phyloP scores from a whole-genome alignment of 768 basidiomycete species.

The Xerocomus spinulosus region DNA sequence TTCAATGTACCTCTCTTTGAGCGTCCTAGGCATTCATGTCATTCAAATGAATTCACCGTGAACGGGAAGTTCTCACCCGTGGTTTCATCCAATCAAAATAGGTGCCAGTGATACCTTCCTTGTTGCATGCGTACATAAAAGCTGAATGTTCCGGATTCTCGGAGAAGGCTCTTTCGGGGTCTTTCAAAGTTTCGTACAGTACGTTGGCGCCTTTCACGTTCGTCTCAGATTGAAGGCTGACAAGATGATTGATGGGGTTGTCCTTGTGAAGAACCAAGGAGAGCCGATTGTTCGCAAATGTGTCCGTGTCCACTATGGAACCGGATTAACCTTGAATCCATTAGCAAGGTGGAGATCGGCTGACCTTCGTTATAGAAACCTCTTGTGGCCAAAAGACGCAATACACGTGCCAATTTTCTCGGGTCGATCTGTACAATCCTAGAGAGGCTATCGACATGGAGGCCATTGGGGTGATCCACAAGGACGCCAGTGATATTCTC shows the following conservation, averaged over 20 bases:
- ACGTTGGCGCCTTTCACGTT: conserved; percentile 14
- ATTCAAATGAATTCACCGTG: background rate
- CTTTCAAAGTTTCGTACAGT: conserved; percentile 28
- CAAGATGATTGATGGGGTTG: conserved; percentile 20
- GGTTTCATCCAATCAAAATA: conserved; percentile 24
- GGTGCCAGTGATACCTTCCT: conserved; percentile 16
- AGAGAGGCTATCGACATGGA: conserved; percentile 29
- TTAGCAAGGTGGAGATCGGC: conserved; percentile 11
- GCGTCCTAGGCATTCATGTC: conserved; percentile 8
- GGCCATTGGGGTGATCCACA: conserved; percentile 25
- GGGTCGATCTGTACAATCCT: conserved; percentile 17
- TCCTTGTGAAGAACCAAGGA: conserved; percentile 22
- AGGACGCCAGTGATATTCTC: conserved; percentile 30
- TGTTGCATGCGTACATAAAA: conserved; percentile 17
- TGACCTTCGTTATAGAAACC: conserved; percentile 33
- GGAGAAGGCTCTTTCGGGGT: conserved; percentile 17
- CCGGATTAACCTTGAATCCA: background rate
- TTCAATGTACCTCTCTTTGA: conserved; percentile 14
- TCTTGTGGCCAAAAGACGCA: conserved; percentile 28
- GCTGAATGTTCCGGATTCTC: conserved; percentile 20
- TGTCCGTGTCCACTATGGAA: conserved; percentile 25
- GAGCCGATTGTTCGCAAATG: conserved; percentile 35
- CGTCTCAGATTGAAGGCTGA: conserved; percentile 16
- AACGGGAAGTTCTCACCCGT: conserved; percentile 13
- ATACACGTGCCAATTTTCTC: conserved; percentile 28